A percentile compares a stretch with the other conserved stretches of the same genome.
Evolutionary conservation across 352 stramenopile genomes (phyloP).

Genomic region (Globisporangium spinosum): DNA sequence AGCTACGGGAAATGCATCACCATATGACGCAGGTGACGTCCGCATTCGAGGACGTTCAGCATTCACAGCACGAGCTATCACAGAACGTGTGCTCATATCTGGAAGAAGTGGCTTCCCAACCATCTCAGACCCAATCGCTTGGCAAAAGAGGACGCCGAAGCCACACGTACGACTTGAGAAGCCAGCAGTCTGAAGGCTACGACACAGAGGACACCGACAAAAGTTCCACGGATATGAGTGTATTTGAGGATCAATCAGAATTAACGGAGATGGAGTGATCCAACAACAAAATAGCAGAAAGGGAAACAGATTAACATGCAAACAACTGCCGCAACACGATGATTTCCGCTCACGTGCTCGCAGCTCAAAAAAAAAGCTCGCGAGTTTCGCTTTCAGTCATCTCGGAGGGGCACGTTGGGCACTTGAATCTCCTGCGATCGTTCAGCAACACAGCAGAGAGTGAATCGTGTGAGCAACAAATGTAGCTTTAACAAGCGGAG

Average conservation of each 20-base stretch:
- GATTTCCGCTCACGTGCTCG: neutral
- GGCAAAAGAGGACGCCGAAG: neutral
- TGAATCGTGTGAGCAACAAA: neutral
- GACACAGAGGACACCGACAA: slow-evolving; percentile 18
- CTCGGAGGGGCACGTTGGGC: slow-evolving; percentile 81
- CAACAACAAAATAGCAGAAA: slow-evolving; percentile 1
- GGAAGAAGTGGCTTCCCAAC: slow-evolving; percentile 5
- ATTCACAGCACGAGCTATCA: slow-evolving; percentile 15
- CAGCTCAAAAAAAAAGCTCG: slow-evolving; percentile 66
- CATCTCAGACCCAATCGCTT: neutral
- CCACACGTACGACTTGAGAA: neutral
- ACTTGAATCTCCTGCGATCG: slow-evolving; percentile 74
- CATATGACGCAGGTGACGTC: slow-evolving; percentile 9
- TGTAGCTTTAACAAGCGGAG: neutral
- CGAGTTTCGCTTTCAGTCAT: slow-evolving; percentile 72
- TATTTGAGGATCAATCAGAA: slow-evolving; percentile 12
- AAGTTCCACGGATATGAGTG: slow-evolving; percentile 18
- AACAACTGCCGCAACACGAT: neutral
- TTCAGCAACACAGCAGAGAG: slow-evolving; percentile 8
- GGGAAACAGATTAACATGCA: slow-evolving; percentile 1
- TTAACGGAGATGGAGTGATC: slow-evolving; percentile 9
- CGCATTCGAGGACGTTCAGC: slow-evolving; percentile 19
- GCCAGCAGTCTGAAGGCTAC: neutral
- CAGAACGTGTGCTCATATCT: slow-evolving; percentile 18
- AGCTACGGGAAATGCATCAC: slow-evolving; percentile 6